These are phyloP conservation scores for Tolypocladium guangdongense DNA, from an alignment of 2,329 filamentous ascomycete genomes.

Conservation along the genomic window DNA sequence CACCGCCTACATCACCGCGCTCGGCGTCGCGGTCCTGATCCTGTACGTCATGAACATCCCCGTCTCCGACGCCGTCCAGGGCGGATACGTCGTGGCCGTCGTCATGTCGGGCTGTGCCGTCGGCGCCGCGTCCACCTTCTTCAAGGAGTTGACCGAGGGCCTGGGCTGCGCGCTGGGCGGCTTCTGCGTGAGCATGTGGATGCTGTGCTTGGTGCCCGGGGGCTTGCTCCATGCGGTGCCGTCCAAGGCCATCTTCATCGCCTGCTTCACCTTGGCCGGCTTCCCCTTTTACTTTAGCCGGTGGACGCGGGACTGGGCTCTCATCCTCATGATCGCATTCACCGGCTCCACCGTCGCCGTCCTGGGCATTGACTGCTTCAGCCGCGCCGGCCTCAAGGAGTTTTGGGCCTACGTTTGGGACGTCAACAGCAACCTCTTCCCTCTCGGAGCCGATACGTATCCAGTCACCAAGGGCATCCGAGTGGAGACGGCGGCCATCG, in stretches of 20 bases:
- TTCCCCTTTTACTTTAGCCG: constrained; percentile 72
- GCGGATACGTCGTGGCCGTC: constrained; percentile 73
- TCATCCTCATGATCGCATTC: constrained; percentile 71
- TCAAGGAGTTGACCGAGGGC: constrained; percentile 70
- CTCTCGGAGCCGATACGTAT: constrained; percentile 64
- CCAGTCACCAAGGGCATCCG: constrained; percentile 78
- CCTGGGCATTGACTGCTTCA: constrained; percentile 85
- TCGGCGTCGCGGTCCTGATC: constrained; percentile 73
- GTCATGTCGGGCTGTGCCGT: constrained; percentile 63
- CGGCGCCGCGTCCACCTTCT: constrained; percentile 64
- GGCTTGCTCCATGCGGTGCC: constrained; percentile 55
- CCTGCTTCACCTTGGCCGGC: constrained; percentile 53
- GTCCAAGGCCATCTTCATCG: constrained; percentile 65
- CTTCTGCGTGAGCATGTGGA: constrained; percentile 84
- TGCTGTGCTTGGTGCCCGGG: constrained; percentile 65
- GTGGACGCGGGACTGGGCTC: constrained; percentile 64
- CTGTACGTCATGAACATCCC: constrained; percentile 80
- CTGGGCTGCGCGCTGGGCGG: constrained; percentile 82
- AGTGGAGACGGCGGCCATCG: constrained; percentile 69
- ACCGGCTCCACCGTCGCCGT: constrained; percentile 68
- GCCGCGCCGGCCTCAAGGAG: constrained; percentile 81
- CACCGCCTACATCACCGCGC: constrained; percentile 57
- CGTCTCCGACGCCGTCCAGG: constrained; percentile 65
- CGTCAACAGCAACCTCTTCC: constrained; percentile 72
- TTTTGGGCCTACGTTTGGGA: constrained; percentile 92